These are phyloP conservation scores for Medicago ruthenica DNA, from an alignment of 306 rosid species.

Conservation along the genomic window DNA sequence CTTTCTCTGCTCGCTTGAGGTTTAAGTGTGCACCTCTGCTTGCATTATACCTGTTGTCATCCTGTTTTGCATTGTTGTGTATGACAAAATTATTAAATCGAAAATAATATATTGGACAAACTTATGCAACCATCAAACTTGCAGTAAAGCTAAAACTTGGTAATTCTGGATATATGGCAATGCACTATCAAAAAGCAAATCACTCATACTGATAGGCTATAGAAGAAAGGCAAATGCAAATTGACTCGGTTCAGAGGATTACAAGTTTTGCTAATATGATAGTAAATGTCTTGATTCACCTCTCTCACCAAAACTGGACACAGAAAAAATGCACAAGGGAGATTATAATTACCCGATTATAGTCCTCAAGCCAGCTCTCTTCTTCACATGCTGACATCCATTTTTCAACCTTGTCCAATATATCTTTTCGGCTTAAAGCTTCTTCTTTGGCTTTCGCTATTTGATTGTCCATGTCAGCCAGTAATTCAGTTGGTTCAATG, in stretches of 20 bases:
- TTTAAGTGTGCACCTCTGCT: conserved; percentile 99
- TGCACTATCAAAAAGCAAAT: conserved; percentile 18
- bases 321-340: conserved; percentile 22
- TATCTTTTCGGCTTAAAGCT: conserved; percentile 94
- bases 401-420: conserved; percentile 97
- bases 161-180: conserved; percentile 18
- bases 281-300: conserved; percentile 10
- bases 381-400: conserved; percentile 99
- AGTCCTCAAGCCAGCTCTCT: conserved; percentile 99
- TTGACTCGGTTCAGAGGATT: conserved; percentile 16
- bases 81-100: conserved; percentile 11
- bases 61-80: conserved; percentile 65
- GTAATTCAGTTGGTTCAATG: conserved; percentile 83
- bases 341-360: conserved; percentile 73
- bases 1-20: conserved; percentile 98
- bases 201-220: background rate
- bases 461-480: conserved; percentile 96
- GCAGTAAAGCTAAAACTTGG: conserved; percentile 31
- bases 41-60: conserved; percentile 98
- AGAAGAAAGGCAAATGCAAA: conserved; percentile 24
- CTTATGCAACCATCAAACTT: background rate
- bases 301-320: conserved; percentile 13
- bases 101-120: conserved; percentile 2
- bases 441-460: conserved; percentile 92
- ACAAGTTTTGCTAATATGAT: conserved; percentile 15